Base-by-base conservation (phyloP, 176 grass and related monocot species). In the Cenchrus americanus region DNA sequence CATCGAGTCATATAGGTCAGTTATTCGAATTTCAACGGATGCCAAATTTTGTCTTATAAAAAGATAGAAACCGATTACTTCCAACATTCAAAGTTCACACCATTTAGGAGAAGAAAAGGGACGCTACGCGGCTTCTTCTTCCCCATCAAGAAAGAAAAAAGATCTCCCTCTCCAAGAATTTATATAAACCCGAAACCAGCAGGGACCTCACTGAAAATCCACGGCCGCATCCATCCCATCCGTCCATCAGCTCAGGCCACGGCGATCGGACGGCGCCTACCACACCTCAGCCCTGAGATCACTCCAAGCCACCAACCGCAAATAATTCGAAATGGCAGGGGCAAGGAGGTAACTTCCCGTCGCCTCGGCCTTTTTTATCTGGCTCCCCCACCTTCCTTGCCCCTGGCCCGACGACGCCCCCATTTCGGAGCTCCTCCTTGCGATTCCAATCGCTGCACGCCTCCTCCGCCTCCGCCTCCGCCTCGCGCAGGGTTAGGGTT, bases 401-500 rank as follows among this genome's bases (percentile, higher is more conserved):
- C 43, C 27, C 75, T 73, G 68, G 81, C 71, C 70, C 48, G 76
- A 64, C 60, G 62, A 78, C 88, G 78, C 82, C 84, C 66, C 84
- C 70, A 81, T 72, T 86, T 78, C 88, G 71, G 67, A 79, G 83
- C 75, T 77, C 80, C 80, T 73, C 71, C 71, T 71, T 77, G 84
- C 87, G 92, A 79, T 86, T 88, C 86, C 80, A 71, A 82, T 85
- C 85, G 43, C 23, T 51, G 66, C 74, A 86, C 84, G 74, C 26
- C 84, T 30, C 77, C 86, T n/a, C n/a, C 84, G 74, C 26, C 84
- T 44, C 64, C 48, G 8, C 66, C 53, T 40, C 84, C 59, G 44
- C 61, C 67, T 41, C 54, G 69, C 66, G 27, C 86, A 86, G 59
- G 81, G 86, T 92, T 88, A 91, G 84, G 79, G 72, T 89, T 87